Evolutionary conservation across 441 rosid genomes (phyloP).

Genomic region (Geranium incanum): DNA sequence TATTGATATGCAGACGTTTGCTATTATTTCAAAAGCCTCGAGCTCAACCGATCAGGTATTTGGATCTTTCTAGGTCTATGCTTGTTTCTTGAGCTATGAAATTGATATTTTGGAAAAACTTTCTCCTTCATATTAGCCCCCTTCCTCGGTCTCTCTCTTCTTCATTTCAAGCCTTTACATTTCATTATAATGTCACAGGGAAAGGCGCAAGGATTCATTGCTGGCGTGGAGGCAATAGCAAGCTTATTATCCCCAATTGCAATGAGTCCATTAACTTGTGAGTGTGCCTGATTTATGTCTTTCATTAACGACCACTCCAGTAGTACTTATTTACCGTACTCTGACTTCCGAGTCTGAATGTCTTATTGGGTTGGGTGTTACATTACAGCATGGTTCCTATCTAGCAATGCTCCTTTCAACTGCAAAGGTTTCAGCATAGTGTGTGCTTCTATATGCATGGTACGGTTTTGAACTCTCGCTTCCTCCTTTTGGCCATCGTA

Average conservation of each 20-base stretch:
- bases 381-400: constrained; percentile 25
- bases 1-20: constrained; percentile 19
- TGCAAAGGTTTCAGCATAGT: constrained; percentile 25
- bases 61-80: neutral
- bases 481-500: neutral
- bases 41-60: constrained; percentile 24
- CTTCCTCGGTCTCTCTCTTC: too few relatives aligned
- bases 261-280: constrained; percentile 26
- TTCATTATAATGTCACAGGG: neutral
- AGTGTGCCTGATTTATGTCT: neutral
- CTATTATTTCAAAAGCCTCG: constrained; percentile 28
- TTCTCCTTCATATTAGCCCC: neutral
- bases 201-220: constrained; percentile 13
- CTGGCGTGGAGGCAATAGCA: constrained; percentile 20
- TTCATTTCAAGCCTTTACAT: neutral
- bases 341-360: neutral
- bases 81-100: neutral
- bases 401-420: constrained; percentile 25
- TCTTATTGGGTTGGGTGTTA: neutral
- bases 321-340: neutral
- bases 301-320: neutral
- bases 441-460: constrained; percentile 7
- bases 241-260: constrained; percentile 25
- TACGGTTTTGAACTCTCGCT: neutral
- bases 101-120: neutral